These are phyloP conservation scores for Sugiyamaella chiloensis DNA, from an alignment of 805 yeast genomes.

Conservation along the genomic window DNA sequence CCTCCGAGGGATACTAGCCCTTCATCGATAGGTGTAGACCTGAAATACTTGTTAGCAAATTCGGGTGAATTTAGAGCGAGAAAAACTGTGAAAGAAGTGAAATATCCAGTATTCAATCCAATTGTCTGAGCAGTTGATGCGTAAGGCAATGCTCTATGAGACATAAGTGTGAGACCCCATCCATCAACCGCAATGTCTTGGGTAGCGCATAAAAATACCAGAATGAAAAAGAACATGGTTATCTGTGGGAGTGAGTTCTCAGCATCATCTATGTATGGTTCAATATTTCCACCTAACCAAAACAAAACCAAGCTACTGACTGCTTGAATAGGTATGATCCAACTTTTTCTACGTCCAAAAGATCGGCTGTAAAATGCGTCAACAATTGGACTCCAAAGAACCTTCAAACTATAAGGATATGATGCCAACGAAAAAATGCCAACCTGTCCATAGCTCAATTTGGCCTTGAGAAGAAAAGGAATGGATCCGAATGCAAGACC, in stretches of 20 bases:
- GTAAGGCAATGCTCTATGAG: constrained; percentile 73
- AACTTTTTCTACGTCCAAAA: constrained; percentile 80
- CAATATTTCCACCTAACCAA: constrained; percentile 58
- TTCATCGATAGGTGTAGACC: constrained; percentile 54
- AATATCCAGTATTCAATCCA: constrained; percentile 91
- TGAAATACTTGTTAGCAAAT: constrained; percentile 81
- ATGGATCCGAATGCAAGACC: constrained; percentile 94
- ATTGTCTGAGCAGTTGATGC: constrained; percentile 98
- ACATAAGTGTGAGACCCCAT: constrained; percentile 90
- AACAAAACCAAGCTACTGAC: constrained; percentile 70
- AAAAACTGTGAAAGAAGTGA: constrained; percentile 85
- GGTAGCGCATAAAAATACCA: constrained; percentile 90
- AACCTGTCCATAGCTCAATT: constrained; percentile 80
- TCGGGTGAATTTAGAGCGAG: constrained; percentile 88
- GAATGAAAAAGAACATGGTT: constrained; percentile 66
- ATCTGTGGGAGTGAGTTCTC: constrained; percentile 48
- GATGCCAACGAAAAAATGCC: constrained; percentile 90
- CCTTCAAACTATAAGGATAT: constrained; percentile 89
- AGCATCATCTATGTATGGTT: constrained; percentile 46
- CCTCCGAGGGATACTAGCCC: constrained; percentile 73
- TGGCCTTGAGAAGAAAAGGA: constrained; percentile 83
- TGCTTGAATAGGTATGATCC: constrained; percentile 92
- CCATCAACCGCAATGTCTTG: constrained; percentile 99
- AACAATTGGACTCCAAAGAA: constrained; percentile 94
- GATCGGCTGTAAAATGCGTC: constrained; percentile 71